phyloP scores from a whole-genome alignment of 768 basidiomycete genomes.

The Amanita rimosa region DNA sequence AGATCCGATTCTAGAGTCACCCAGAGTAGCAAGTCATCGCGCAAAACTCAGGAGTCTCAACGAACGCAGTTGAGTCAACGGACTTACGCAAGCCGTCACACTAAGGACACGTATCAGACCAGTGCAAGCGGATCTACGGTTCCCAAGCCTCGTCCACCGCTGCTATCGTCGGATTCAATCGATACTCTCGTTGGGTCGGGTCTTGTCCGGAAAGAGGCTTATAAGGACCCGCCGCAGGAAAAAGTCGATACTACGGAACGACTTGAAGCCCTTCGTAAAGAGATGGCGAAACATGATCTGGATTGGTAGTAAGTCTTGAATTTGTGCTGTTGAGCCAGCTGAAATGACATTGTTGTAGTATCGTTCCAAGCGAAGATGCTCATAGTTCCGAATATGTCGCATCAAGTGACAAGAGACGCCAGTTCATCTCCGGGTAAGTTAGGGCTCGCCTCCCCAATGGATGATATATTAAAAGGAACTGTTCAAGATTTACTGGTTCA shows the following conservation, averaged over 20 bases:
- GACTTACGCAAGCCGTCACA: constrained; percentile 5
- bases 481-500: constrained; percentile 23
- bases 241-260: constrained; percentile 48
- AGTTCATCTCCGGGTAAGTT: constrained; percentile 70
- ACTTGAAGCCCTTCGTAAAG: constrained; percentile 47
- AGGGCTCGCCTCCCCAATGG: neutral
- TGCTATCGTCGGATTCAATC: constrained; percentile 49
- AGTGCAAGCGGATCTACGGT: constrained; percentile 19
- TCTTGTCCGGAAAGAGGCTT: constrained; percentile 56
- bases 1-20: constrained; percentile 29
- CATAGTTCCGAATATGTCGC: constrained; percentile 80
- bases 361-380: constrained; percentile 72
- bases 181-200: constrained; percentile 71
- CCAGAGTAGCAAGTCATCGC: constrained; percentile 25
- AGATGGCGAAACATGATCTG: constrained; percentile 57
- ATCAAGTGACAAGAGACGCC: constrained; percentile 60
- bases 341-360: constrained; percentile 24
- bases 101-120: constrained; percentile 17
- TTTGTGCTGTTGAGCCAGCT: constrained; percentile 2
- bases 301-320: constrained; percentile 59
- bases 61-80: constrained; percentile 17
- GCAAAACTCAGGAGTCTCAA: constrained; percentile 20
- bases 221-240: constrained; percentile 42
- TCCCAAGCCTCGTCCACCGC: constrained; percentile 25
- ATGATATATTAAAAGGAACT: neutral